Conservation (phyloP, 2,329 filamentous ascomycete species). For the Mycosphaerella sp. region DNA sequence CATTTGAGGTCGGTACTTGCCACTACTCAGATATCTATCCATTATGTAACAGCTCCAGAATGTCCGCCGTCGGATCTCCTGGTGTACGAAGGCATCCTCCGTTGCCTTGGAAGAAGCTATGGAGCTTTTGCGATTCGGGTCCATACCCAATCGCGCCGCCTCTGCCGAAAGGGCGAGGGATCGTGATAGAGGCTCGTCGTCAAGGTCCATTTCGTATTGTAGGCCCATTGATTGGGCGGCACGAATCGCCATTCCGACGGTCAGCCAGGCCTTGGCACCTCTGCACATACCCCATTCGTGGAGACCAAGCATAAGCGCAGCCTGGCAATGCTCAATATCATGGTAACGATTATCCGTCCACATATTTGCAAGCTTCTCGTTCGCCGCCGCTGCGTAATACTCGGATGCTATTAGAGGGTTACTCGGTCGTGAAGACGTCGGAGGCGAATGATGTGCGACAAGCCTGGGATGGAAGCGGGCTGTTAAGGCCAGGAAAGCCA, state of each 20-base stretch:
- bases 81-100: conserved; percentile 48
- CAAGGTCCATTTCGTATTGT: conserved; percentile 50
- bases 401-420: conserved; percentile 56
- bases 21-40: conserved; percentile 62
- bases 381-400: conserved; percentile 57
- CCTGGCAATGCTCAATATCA: conserved; percentile 59
- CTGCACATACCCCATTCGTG: conserved; percentile 65
- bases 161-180: conserved; percentile 38
- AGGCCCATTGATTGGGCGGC: conserved; percentile 58
- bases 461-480: conserved; percentile 61
- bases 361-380: conserved; percentile 47
- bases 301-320: conserved; percentile 63
- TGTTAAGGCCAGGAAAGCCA: conserved; percentile 63
- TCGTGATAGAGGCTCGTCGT: conserved; percentile 32
- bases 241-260: conserved; percentile 54
- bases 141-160: conserved; percentile 36
- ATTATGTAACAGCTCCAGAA: conserved; percentile 71
- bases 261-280: conserved; percentile 60
- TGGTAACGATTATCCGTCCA: conserved; percentile 44
- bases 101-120: conserved; percentile 23
- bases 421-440: conserved; percentile 39
- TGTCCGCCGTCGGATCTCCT: conserved; percentile 61
- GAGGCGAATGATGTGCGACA: conserved; percentile 50
- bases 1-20: conserved; percentile 55
- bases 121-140: conserved; percentile 21